Conservation (phyloP, 2,329 filamentous ascomycete species). For the Ophiocordyceps unilateralis region DNA sequence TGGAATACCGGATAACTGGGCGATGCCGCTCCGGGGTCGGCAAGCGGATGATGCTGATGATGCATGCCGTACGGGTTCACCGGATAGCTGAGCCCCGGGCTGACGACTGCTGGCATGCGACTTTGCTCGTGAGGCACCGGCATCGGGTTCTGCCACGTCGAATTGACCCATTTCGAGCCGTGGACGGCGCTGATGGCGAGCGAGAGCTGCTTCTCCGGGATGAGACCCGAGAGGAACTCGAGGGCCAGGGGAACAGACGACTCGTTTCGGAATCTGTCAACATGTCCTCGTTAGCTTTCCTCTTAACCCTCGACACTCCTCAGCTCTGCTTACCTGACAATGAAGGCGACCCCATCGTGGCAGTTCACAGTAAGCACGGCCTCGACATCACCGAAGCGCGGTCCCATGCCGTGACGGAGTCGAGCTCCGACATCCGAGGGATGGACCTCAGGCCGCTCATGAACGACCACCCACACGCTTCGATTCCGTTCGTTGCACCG, state of each 20-base stretch:
- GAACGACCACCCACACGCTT: conserved; percentile 12
- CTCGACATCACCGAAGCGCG: conserved; percentile 14
- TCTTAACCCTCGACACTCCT: not conserved
- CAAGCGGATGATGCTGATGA: not conserved
- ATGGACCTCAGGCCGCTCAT: conserved; percentile 1
- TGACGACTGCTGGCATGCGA: not conserved
- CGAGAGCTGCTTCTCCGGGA: conserved; percentile 11
- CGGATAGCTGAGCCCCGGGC: not conserved
- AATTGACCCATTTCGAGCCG: conserved; percentile 15
- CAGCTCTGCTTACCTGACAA: conserved; percentile 12
- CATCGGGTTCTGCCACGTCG: conserved; percentile 1
- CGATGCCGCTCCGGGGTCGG: not conserved
- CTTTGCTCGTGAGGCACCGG: not conserved
- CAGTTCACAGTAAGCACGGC: conserved; percentile 7
- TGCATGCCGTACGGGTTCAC: not conserved
- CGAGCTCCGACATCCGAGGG: conserved; percentile 9
- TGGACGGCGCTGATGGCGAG: conserved; percentile 11
- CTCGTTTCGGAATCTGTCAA: conserved; percentile 10
- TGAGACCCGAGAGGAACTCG: conserved; percentile 5
- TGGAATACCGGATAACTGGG: not conserved
- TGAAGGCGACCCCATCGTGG: conserved; percentile 5
- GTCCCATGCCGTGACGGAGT: conserved; percentile 12
- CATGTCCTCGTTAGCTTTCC: not conserved
- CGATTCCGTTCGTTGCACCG: conserved; percentile 13
- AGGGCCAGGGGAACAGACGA: conserved; percentile 11